Base-by-base conservation (phyloP, 441 rosid genomes). In the Erodium trifolium region DNA sequence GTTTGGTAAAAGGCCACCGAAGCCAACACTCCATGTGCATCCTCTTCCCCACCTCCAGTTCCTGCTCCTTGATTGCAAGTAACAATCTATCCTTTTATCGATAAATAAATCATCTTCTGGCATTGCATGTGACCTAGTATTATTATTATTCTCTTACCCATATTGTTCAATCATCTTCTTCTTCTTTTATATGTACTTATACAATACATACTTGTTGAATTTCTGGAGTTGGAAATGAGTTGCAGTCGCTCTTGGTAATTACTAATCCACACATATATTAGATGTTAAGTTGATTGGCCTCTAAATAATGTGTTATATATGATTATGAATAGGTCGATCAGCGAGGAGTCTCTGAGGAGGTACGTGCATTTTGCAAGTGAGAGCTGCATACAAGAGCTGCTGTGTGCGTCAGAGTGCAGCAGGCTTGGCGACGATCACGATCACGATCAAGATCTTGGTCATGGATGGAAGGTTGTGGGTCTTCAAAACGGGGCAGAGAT, bases 301-400 rank as follows among this genome's bases (percentile, higher is more conserved):
- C 27, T 23, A 23, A 23, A 23, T 23, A 23, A 23, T 23, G 27
- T 23, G 27, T n/a, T n/a, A n/a, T 23, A 23, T 23, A 23, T 23
- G 27, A 23, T 23, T 23, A 23, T 23, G 27, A 23, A 23, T 31
- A 88, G 97, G 97, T 84, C 93, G 4, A 82, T 91, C 23, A 91
- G 97, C 10, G 97, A 91, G 70, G 95, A 87, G 17, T 91, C 97
- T 0, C 19, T 91, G 43, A 86, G 80, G 71, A 82, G 95, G 70
- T 91, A 88, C 63, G 95, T 88, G 68, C 85, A 82, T 23, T 88
- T 88, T 67, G 97, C 97, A 0, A 88, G 95, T 47, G 93, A 91
- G 75, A 85, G 78, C 69, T 88, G 95, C 72, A 85, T 88, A 67
- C 97, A 91, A 75, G 97, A 91, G 66, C 63, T 86, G 69, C 76